Conservation (phyloP, 2,329 filamentous ascomycete genomes). For the Chaetomiaceae sp. region DNA sequence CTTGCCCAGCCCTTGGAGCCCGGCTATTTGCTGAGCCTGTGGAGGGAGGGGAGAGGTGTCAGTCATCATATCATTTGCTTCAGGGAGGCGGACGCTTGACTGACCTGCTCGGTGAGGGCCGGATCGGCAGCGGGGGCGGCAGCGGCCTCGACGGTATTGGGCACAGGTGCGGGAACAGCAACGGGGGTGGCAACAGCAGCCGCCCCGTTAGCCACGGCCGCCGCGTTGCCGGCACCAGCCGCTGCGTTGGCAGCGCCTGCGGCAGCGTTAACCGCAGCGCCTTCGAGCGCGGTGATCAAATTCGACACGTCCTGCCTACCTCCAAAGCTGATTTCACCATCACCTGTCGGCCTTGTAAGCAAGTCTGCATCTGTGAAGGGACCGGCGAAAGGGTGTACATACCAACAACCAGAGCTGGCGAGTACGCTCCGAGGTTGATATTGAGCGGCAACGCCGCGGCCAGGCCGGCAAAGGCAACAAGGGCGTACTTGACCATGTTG, state of each 20-base stretch:
- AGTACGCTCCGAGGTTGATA: constrained; percentile 43
- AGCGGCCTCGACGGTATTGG: constrained; percentile 19
- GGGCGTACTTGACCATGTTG: constrained; percentile 36
- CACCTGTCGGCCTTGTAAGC: constrained; percentile 29
- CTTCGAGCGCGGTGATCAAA: constrained; percentile 43
- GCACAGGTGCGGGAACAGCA: constrained; percentile 10
- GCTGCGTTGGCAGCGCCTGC: constrained; percentile 27
- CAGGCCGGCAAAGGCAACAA: constrained; percentile 35
- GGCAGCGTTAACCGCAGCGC: constrained; percentile 40
- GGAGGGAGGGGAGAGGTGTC: not conserved
- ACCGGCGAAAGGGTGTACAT: not conserved
- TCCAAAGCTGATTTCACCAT: constrained; percentile 45
- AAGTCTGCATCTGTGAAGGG: not conserved
- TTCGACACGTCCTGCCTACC: constrained; percentile 41
- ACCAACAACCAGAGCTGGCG: constrained; percentile 39
- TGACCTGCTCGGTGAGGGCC: constrained; percentile 34
- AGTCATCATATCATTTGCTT: not conserved
- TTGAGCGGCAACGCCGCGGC: constrained; percentile 37
- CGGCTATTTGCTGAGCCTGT: constrained; percentile 38
- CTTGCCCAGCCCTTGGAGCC: constrained; percentile 46
- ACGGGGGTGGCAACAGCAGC: not conserved
- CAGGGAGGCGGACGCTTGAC: constrained; percentile 4
- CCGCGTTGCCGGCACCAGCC: constrained; percentile 21
- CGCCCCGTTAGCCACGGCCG: constrained; percentile 9
- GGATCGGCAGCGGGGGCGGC: constrained; percentile 31